phyloP scores from a whole-genome alignment of 1,284 basidiomycete species.

The Cutaneotrichosporon mucoides region DNA sequence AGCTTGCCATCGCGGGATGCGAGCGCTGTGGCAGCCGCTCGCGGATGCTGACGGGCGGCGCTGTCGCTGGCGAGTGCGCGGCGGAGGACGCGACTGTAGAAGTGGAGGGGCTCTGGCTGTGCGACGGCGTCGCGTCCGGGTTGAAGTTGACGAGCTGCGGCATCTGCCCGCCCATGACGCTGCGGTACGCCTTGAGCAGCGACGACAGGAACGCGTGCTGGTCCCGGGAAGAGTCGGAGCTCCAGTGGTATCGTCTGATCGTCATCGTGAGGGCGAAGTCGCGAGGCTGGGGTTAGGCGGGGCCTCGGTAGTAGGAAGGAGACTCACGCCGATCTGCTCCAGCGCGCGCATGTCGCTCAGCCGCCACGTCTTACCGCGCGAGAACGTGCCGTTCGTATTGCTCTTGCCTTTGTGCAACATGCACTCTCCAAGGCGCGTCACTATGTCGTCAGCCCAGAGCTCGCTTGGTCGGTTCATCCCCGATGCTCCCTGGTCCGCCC shows the following conservation, averaged over 20 bases:
- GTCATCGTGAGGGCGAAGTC: slow-evolving; percentile 76
- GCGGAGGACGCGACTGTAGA: not conserved
- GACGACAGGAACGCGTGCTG: slow-evolving; percentile 67
- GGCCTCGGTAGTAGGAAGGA: not conserved
- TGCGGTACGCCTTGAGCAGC: slow-evolving; percentile 58
- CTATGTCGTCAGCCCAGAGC: slow-evolving; percentile 46
- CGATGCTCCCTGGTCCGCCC: too few species aligned
- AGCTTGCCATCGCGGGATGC: slow-evolving; percentile 4
- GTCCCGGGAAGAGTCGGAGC: slow-evolving; percentile 68
- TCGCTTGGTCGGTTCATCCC: not conserved
- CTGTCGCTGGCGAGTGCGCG: not conserved
- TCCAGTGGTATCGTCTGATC: slow-evolving; percentile 75
- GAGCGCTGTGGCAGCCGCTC: not conserved
- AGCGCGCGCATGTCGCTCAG: slow-evolving; percentile 74
- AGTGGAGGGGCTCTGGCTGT: not conserved
- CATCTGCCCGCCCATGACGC: slow-evolving; percentile 49
- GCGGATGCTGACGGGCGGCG: not conserved
- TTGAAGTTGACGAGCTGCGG: slow-evolving; percentile 46
- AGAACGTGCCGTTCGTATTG: slow-evolving; percentile 92
- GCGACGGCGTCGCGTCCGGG: not conserved
- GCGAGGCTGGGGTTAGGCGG: slow-evolving; percentile 53
- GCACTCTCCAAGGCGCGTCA: slow-evolving; percentile 61
- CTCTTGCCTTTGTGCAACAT: slow-evolving; percentile 93
- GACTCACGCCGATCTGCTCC: slow-evolving; percentile 68
- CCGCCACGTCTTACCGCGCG: slow-evolving; percentile 96